Base-by-base conservation (phyloP, 148 eudicot genomes). In the Suaeda aralocaspica region DNA sequence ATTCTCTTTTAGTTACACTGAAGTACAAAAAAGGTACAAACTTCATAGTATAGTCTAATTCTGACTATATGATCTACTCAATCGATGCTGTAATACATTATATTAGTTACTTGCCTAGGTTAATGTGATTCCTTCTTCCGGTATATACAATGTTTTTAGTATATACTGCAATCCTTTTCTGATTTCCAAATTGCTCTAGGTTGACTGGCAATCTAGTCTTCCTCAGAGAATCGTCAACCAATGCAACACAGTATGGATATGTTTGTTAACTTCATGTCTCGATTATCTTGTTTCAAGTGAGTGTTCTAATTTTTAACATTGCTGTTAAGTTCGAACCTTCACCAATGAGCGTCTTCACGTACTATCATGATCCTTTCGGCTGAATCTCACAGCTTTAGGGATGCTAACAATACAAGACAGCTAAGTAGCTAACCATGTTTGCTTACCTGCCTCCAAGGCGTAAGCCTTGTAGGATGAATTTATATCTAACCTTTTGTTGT, bases 41-140 rank as follows among this genome's bases (percentile, higher is more conserved):
- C 45, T 72, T 68, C 42, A 16, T 51, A 77, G 71, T 58, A 50
- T 66, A 72, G 76, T 51, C 34, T 66, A 63, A 28, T 67, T 9
- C 19, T 39, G 46, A 61, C 66, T 63, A 3, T 41, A n/a, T 39
- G 67, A 22, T 63, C 25, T 25, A 39, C 67, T 63, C 31, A 19
- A 33, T 39, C 39, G 21, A 19, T 49, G 7, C 18, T 46, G 5
- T 46, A 46, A 39, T 39, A 1, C 63, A 62, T 19, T 52, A 57
- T 39, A 16, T 51, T 63, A 49, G 30, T 42, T 19, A 67, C 51
- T 56, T 4, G 29, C 39, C 39, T 53, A 10, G 34, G 42, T 64
- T 76, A 7, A 63, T 56, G 41, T 21, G 28, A 24, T 21, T 63
- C 25, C 55, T 69, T 39, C 64, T 42, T 56, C 16, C 9, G 26